Evolutionary conservation across 768 basidiomycete species (phyloP).

Genomic region (Russula brevipes): DNA sequence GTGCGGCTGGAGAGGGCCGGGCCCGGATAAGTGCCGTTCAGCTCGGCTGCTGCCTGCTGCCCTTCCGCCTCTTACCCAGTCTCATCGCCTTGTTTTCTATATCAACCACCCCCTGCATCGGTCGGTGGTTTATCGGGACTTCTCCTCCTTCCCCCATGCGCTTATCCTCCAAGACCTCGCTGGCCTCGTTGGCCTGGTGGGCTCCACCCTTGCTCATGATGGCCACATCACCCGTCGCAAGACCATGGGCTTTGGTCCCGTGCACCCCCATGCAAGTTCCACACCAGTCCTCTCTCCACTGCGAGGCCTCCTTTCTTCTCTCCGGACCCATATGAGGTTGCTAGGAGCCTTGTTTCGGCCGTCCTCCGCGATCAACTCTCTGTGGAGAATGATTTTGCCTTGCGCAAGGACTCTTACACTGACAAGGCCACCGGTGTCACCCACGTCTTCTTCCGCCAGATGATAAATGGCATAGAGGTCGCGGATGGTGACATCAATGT

Average conservation of each 20-base stretch:
- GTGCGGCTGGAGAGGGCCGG: background rate
- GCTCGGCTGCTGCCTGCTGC: background rate
- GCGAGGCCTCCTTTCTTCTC: constrained; percentile 22
- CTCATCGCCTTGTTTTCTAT: background rate
- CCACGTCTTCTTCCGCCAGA: constrained; percentile 83
- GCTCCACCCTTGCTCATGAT: constrained; percentile 17
- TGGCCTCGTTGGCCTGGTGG: constrained; percentile 27
- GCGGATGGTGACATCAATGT: constrained; percentile 89
- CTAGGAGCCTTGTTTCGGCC: constrained; percentile 53
- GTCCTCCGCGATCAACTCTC: constrained; percentile 40
- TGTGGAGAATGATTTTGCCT: constrained; percentile 43
- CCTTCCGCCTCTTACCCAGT: background rate
- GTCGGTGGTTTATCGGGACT: constrained; percentile 8
- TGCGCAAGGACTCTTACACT: constrained; percentile 82
- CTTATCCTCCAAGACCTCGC: constrained; percentile 10
- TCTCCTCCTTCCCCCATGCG: constrained; percentile 16
- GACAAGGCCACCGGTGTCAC: constrained; percentile 82
- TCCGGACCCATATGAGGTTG: constrained; percentile 56
- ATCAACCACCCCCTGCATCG: constrained; percentile 15
- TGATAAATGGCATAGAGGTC: constrained; percentile 82
- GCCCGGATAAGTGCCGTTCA: background rate
- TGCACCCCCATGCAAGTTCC: constrained; percentile 65
- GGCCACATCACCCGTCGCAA: constrained; percentile 53
- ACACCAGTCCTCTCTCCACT: constrained; percentile 41
- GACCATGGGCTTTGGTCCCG: constrained; percentile 85